phyloP scores from a whole-genome alignment of 208 protist species.

The Wallacemonas sp. region DNA sequence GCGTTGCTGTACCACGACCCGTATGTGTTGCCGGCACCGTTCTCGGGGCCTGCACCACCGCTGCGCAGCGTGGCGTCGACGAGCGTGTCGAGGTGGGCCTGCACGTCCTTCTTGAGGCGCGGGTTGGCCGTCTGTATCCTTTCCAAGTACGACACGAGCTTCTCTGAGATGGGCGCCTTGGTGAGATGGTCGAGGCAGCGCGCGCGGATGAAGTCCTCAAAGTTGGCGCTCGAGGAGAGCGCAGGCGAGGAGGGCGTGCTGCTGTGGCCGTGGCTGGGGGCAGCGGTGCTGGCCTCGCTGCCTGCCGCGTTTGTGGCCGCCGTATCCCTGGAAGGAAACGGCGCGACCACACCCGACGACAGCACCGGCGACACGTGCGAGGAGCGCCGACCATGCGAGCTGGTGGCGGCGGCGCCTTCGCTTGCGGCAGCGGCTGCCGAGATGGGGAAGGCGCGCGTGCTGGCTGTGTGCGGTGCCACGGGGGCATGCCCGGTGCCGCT shows the following conservation, averaged over 20 bases:
- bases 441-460: slow-evolving; percentile 18
- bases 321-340: not conserved
- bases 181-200: slow-evolving; percentile 70
- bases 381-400: not conserved
- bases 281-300: not conserved
- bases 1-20: slow-evolving; percentile 6
- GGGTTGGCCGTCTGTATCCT: slow-evolving; percentile 58
- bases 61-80: slow-evolving; percentile 65
- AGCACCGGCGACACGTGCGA: not conserved
- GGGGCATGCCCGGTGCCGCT: not conserved
- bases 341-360: not conserved
- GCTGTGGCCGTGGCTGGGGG: not conserved
- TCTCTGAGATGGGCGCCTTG: slow-evolving; percentile 59
- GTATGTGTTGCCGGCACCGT: not conserved
- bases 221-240: slow-evolving; percentile 25
- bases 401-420: slow-evolving; percentile 12
- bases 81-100: slow-evolving; percentile 65
- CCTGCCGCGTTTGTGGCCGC: too few relatives aligned
- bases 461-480: slow-evolving; percentile 10
- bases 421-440: slow-evolving; percentile 21
- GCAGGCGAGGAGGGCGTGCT: not conserved
- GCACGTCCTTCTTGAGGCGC: slow-evolving; percentile 47
- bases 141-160: slow-evolving; percentile 62
- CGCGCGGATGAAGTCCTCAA: slow-evolving; percentile 61
- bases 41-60: not conserved